These are phyloP conservation scores for Dovyalis caffra DNA, from an alignment of 345 rosid species.

Conservation along the genomic window DNA sequence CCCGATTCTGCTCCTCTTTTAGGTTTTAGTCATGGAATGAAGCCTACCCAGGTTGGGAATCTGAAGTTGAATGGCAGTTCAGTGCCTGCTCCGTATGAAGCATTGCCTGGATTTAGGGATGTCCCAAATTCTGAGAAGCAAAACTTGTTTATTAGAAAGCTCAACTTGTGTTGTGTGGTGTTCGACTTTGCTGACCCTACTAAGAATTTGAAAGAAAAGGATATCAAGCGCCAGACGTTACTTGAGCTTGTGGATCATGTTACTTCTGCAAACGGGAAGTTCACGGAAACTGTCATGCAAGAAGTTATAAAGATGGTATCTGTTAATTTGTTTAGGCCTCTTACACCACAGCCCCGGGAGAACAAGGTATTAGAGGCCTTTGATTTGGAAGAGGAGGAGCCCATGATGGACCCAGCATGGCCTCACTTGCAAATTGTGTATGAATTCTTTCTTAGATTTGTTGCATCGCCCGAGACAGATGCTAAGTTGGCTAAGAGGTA, in stretches of 20 bases:
- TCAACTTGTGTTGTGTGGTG: conserved; percentile 53
- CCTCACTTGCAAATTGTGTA: conserved; percentile 74
- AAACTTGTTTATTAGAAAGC: conserved; percentile 48
- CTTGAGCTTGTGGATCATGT: conserved; percentile 71
- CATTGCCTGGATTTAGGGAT: conserved; percentile 58
- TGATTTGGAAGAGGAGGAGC: conserved; percentile 76
- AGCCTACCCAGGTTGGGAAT: conserved; percentile 25
- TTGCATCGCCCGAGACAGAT: conserved; percentile 74
- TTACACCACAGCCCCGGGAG: conserved; percentile 61
- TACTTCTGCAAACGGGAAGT: conserved; percentile 52
- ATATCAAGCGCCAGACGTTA: conserved; percentile 67
- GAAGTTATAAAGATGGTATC: conserved; percentile 67
- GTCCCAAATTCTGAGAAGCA: conserved; percentile 60
- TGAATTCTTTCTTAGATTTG: conserved; percentile 67
- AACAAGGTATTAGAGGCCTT: conserved; percentile 56
- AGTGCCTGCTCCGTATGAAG: conserved; percentile 43
- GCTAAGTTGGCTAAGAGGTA: conserved; percentile 70
- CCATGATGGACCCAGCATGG: conserved; percentile 75
- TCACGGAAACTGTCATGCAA: conserved; percentile 50
- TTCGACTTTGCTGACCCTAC: conserved; percentile 67
- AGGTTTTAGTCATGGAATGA: conserved; percentile 31
- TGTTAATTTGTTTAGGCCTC: conserved; percentile 57
- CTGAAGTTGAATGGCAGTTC: conserved; percentile 35
- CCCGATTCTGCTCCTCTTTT: conserved; percentile 25
- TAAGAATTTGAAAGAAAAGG: conserved; percentile 62